phyloP scores from a whole-genome alignment of 2,329 filamentous ascomycete species.

The Colletotrichum sp. region DNA sequence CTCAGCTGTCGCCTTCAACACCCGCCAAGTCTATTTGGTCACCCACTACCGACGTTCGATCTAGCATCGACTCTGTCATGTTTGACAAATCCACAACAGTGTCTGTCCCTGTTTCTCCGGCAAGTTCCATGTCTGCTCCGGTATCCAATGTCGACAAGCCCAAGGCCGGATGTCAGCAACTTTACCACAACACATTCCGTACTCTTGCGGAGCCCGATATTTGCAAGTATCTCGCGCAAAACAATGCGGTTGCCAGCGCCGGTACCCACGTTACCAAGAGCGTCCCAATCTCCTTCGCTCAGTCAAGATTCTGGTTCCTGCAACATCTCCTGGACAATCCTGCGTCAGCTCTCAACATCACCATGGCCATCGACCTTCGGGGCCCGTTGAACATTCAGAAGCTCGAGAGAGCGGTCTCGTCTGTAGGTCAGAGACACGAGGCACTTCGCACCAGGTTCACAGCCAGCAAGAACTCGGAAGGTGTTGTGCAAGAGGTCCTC shows the following conservation, averaged over 20 bases:
- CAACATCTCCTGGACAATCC: constrained; percentile 34
- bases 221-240: neutral
- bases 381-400: constrained; percentile 35
- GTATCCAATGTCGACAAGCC: neutral
- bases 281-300: constrained; percentile 38
- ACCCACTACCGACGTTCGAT: neutral
- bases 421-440: constrained; percentile 34
- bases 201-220: neutral
- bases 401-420: constrained; percentile 36
- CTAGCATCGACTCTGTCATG: neutral
- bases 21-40: neutral
- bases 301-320: constrained; percentile 47
- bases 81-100: neutral
- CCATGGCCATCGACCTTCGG: constrained; percentile 31
- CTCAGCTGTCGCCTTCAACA: neutral
- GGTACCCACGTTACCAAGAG: neutral
- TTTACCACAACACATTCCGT: neutral
- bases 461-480: neutral
- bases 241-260: neutral
- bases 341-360: constrained; percentile 43
- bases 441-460: constrained; percentile 36
- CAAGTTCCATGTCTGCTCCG: neutral
- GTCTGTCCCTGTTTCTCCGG: neutral
- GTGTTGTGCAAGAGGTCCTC: neutral
- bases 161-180: neutral